Base-by-base conservation (phyloP, 2,329 filamentous ascomycete genomes). In the Talaromyces piceae region DNA sequence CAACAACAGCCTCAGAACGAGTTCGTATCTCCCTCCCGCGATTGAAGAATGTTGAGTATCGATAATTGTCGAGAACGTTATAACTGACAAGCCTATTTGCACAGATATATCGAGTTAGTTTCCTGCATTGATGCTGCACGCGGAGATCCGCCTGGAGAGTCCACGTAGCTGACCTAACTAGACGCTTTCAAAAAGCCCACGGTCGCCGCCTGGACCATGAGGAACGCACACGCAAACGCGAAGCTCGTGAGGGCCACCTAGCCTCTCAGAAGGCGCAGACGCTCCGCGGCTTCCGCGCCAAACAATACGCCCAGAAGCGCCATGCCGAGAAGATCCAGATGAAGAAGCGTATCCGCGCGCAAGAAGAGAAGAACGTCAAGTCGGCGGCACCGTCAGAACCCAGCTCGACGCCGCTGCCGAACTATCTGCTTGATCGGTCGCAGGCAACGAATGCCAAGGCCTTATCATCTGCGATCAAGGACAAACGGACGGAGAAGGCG, bases 291-390 rank as follows among this genome's bases (percentile, higher is more conserved):
- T 82, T 97, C 62, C 80, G 89, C 56, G 93, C 93, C 61, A 98
- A 98, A 79, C 77, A 95, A 64, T 85, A 93, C 76, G 86, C 91
- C 71, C 85, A 97, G 81, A 89, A 91, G 78, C 83, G 93, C 23
- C 88, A 90, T 76, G 87, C 91, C 70, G 91, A 98, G 78, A 98
- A 98, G 85, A 95, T 95, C 68, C 89, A 95, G 80, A 91, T 95
- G 86, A 87, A 86, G 73, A 95, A 95, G 80, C 77, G 84, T 65
- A 94, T 98, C 80, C 88, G 87, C 74, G 87, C 88, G 41, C 88
- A 95, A 76, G 93, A 98, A 74, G 88, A 96, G 77, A 85, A 89
- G 73, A 94, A 96, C 67, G 84, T 97, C 77, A 95, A 97, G 75
- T 88, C 87, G 7, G 76, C 81, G 27, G 84, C 85, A 50, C 83